Conservation (phyloP, 2,329 filamentous ascomycete genomes). For the Pseudocercospora musae region DNA sequence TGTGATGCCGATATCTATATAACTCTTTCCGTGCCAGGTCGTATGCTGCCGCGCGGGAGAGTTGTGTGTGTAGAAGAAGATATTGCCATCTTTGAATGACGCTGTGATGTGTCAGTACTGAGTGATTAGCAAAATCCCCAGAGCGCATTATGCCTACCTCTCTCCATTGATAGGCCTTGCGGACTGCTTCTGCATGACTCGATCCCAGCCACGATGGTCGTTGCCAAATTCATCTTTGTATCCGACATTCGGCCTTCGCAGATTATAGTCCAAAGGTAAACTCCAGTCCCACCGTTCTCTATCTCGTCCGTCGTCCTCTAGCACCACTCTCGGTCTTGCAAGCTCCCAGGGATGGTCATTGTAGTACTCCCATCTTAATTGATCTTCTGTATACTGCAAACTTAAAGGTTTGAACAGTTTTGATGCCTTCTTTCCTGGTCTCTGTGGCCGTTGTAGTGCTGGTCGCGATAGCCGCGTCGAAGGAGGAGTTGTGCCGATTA, state of each 20-base stretch:
- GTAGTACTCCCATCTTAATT: conserved; percentile 77
- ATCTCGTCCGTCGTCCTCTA: conserved; percentile 85
- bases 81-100: conserved; percentile 89
- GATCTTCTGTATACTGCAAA: conserved; percentile 80
- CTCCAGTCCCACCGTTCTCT: conserved; percentile 75
- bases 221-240: conserved; percentile 15
- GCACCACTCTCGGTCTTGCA: conserved; percentile 76
- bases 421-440: conserved; percentile 64
- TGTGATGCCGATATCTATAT: conserved; percentile 75
- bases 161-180: conserved; percentile 71
- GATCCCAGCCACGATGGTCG: conserved; percentile 48
- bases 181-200: conserved; percentile 60
- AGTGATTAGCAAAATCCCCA: no score
- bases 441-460: conserved; percentile 46
- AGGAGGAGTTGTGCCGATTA: conserved; percentile 57
- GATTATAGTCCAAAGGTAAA: conserved; percentile 28
- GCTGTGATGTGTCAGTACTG: conserved; percentile 47
- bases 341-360: conserved; percentile 96
- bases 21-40: conserved; percentile 86
- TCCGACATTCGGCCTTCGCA: conserved; percentile 22
- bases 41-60: conserved; percentile 64
- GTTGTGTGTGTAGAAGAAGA: conserved; percentile 59
- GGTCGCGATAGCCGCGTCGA: conserved; percentile 58
- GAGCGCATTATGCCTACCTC: conserved; percentile 20
- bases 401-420: conserved; percentile 75